Percentiles rank a stretch among this genome's conserved stretches.
Evolutionary conservation across 2,329 filamentous ascomycete species (phyloP).

Genomic region (Thielaviopsis ethacetica): DNA sequence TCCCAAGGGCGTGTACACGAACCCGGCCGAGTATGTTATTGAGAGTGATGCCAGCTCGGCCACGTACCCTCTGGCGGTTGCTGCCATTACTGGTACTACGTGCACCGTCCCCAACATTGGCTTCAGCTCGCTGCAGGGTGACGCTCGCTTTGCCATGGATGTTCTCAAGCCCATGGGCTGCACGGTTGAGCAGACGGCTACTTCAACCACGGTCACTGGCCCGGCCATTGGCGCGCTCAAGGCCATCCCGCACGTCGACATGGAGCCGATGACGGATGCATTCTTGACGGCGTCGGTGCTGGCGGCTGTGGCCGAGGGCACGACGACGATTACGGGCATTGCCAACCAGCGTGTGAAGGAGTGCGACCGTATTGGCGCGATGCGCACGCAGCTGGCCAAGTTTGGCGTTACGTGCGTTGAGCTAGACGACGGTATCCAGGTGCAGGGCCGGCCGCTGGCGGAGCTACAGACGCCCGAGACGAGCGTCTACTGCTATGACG

Average conservation of each 20-base stretch:
- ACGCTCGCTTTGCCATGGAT: constrained; percentile 84
- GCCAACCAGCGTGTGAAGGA: constrained; percentile 97
- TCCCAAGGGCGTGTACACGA: constrained; percentile 66
- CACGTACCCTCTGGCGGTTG: constrained; percentile 86
- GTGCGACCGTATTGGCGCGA: constrained; percentile 88
- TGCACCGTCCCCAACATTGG: constrained; percentile 96
- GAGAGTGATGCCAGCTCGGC: constrained; percentile 97
- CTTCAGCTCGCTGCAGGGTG: constrained; percentile 77
- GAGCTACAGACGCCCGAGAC: constrained; percentile 38
- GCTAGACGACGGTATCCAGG: constrained; percentile 84
- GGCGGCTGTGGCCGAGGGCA: constrained; percentile 70
- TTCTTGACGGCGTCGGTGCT: constrained; percentile 91
- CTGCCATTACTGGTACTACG: constrained; percentile 86
- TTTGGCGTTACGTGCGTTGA: constrained; percentile 79
- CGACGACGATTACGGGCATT: constrained; percentile 80
- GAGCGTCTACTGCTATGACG: constrained; percentile 84
- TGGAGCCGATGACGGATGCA: constrained; percentile 98
- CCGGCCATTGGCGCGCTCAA: constrained; percentile 58
- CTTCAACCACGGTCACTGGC: constrained; percentile 83
- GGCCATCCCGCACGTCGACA: constrained; percentile 71
- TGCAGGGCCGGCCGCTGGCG: constrained; percentile 35
- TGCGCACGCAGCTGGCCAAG: constrained; percentile 87
- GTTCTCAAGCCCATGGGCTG: constrained; percentile 90
- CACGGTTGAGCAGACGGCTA: constrained; percentile 64
- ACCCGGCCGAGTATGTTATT: constrained; percentile 72